Percentiles rank a stretch among this genome's conserved stretches.
phyloP scores from a whole-genome alignment of 352 stramenopile species.

The Elongisporangium anandrum region DNA sequence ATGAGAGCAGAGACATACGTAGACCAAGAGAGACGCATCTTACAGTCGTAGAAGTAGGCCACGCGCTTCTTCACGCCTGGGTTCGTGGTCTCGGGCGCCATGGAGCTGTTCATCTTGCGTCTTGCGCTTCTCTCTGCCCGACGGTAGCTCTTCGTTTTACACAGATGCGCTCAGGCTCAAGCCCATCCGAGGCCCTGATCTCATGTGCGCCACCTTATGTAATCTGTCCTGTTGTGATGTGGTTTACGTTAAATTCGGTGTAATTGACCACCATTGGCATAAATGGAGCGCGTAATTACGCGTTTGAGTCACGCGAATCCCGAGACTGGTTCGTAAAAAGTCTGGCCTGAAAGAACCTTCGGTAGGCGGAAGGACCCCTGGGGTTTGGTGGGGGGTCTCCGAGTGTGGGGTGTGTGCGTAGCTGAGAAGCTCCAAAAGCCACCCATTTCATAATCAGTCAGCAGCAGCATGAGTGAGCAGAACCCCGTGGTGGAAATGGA shows the following conservation, averaged over 20 bases:
- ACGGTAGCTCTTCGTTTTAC: background rate
- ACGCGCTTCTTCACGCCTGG: constrained; percentile 66
- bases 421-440: constrained; percentile 3
- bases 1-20: background rate
- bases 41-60: constrained; percentile 90
- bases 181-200: background rate
- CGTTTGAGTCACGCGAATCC: background rate
- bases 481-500: constrained; percentile 63
- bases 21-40: background rate
- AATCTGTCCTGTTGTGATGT: background rate
- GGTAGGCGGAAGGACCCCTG: background rate
- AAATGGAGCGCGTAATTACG: background rate
- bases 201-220: background rate
- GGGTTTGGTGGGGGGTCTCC: background rate
- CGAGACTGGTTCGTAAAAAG: background rate
- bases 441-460: constrained; percentile 13
- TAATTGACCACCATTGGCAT: background rate
- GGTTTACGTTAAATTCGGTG: background rate
- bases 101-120: constrained; percentile 13
- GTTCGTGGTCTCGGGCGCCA: constrained; percentile 20
- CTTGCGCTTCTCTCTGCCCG: background rate
- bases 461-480: constrained; percentile 20
- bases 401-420: background rate
- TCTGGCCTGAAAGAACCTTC: too few relatives aligned
- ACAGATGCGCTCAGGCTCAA: background rate